phyloP scores from a whole-genome alignment of 306 rosid genomes.

The Carpinus fangiana region DNA sequence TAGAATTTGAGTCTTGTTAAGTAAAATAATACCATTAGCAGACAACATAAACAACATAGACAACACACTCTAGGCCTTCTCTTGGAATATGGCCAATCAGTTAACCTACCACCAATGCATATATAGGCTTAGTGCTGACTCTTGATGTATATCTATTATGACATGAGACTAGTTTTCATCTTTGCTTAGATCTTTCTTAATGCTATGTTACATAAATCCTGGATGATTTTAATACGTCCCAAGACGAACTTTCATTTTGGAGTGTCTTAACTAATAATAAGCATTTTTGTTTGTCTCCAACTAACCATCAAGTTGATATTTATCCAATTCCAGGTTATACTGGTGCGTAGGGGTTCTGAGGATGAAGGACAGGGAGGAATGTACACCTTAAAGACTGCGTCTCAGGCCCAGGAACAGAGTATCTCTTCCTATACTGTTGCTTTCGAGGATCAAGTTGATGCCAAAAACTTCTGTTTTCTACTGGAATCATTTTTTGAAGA shows the following conservation, averaged over 20 bases:
- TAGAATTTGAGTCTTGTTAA: neutral
- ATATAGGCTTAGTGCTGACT: neutral
- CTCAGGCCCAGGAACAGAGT: constrained; percentile 37
- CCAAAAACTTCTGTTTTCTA: constrained; percentile 71
- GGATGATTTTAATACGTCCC: neutral
- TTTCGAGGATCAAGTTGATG: constrained; percentile 75
- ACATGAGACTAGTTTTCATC: neutral
- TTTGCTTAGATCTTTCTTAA: constrained; percentile 1
- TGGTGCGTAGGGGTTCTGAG: constrained; percentile 57
- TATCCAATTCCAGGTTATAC: constrained; percentile 52
- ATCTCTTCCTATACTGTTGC: constrained; percentile 62
- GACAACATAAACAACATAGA: neutral
- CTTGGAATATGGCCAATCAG: neutral
- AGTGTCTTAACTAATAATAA: neutral
- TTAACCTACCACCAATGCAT: neutral
- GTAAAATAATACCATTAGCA: neutral
- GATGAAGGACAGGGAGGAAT: constrained; percentile 55
- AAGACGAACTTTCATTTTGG: neutral
- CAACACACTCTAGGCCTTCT: neutral
- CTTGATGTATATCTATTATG: neutral
- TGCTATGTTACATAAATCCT: constrained; percentile 2
- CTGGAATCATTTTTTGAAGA: constrained; percentile 73
- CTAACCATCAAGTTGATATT: constrained; percentile 21
- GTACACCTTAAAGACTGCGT: constrained; percentile 46
- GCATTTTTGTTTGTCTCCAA: constrained; percentile 18